Conservation (phyloP, 1,139 yeast species). For the Kodamaea plutei region DNA sequence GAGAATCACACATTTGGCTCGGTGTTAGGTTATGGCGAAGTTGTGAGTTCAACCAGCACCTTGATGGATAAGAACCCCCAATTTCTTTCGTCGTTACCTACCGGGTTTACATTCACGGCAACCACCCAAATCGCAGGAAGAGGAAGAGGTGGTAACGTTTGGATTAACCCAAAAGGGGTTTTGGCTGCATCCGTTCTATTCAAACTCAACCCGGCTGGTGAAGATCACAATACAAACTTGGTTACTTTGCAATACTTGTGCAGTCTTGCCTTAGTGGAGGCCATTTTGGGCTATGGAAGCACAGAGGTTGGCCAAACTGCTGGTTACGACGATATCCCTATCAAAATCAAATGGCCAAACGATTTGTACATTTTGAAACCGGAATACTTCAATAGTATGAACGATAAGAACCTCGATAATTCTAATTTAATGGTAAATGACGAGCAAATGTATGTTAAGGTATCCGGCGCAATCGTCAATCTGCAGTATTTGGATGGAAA, state of each 20-base stretch:
- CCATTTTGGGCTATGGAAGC: constrained; percentile 61
- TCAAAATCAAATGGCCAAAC: constrained; percentile 94
- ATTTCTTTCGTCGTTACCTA: constrained; percentile 57
- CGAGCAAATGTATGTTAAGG: constrained; percentile 58
- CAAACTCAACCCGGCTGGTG: constrained; percentile 35
- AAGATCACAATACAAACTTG: constrained; percentile 29
- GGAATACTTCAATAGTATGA: constrained; percentile 35
- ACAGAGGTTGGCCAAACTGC: constrained; percentile 36
- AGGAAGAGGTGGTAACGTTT: constrained; percentile 91
- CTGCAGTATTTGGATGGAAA: constrained; percentile 60
- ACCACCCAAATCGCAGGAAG: constrained; percentile 85
- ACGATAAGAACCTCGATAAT: constrained; percentile 28
- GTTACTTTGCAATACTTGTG: constrained; percentile 86
- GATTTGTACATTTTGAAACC: constrained; percentile 80
- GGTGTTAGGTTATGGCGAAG: constrained; percentile 73
- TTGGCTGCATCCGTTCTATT: constrained; percentile 75
- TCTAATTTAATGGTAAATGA: constrained; percentile 39
- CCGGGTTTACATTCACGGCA: constrained; percentile 71
- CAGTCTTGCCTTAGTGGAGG: constrained; percentile 78
- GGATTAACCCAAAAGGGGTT: constrained; percentile 95
- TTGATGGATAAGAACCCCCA: constrained; percentile 69
- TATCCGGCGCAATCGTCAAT: constrained; percentile 83
- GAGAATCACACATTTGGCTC: constrained; percentile 46
- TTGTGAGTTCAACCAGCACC: constrained; percentile 81
- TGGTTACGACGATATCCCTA: constrained; percentile 72